phyloP scores from a whole-genome alignment of 78 protist genomes.

The Dictyostelium firmibasis region DNA sequence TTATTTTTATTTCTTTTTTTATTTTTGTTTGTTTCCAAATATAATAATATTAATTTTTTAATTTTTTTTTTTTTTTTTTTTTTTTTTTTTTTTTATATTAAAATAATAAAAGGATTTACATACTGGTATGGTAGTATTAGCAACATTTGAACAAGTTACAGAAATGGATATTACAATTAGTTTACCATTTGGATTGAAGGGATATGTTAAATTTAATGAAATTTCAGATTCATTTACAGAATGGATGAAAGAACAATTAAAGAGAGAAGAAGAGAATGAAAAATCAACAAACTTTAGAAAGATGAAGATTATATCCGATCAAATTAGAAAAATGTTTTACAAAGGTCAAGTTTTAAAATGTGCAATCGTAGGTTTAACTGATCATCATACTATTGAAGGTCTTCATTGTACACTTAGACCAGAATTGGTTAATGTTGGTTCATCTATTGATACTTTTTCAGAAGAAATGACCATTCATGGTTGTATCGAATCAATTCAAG shows the following conservation, averaged over 20 bases:
- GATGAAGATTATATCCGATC: conserved; percentile 9
- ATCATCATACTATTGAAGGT: conserved; percentile 2
- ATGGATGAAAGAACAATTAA: background rate
- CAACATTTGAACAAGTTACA: conserved; percentile 27
- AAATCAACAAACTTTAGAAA: conserved; percentile 19
- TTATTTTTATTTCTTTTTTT: background rate
- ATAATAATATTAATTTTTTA: background rate
- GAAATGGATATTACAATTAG: conserved; percentile 27
- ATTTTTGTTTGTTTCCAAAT: background rate
- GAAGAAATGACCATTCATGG: conserved; percentile 66
- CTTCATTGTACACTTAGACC: conserved; percentile 67
- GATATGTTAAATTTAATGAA: conserved; percentile 70
- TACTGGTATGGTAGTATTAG: conserved; percentile 43
- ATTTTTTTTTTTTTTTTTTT: background rate
- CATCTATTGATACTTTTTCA: background rate
- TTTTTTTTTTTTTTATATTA: too few relatives aligned
- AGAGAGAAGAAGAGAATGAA: background rate
- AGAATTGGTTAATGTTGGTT: conserved; percentile 29
- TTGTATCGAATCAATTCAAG: conserved; percentile 12
- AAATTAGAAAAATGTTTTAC: conserved; percentile 42
- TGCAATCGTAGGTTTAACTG: conserved; percentile 42
- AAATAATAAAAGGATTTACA: conserved; percentile 37
- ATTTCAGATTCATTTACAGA: conserved; percentile 57
- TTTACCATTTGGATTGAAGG: conserved; percentile 66
- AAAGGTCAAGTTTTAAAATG: conserved; percentile 42